Conservation (phyloP, 306 rosid genomes). For the Myrica gale region DNA sequence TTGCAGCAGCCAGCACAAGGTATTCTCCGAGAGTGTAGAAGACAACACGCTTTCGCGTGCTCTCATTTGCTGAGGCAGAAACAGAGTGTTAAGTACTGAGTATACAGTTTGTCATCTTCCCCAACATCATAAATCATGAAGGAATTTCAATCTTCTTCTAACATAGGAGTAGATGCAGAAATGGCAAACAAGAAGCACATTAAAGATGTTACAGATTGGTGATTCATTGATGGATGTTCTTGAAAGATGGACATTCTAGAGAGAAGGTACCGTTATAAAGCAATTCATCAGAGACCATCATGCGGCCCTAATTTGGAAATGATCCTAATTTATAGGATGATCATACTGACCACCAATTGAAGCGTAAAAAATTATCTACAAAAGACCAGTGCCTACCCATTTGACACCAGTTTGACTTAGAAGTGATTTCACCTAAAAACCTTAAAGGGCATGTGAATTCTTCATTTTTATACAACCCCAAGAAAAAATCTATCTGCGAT, state of each 20-base stretch:
- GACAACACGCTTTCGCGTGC: slow-evolving; percentile 82
- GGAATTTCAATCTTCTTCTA: background rate
- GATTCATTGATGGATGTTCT: background rate
- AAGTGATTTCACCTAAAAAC: background rate
- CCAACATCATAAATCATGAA: background rate
- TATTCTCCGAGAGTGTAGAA: slow-evolving; percentile 80
- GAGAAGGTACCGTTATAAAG: background rate
- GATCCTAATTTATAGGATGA: too few species aligned
- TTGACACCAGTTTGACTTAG: background rate
- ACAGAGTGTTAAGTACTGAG: background rate
- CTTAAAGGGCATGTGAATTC: background rate
- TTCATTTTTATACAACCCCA: background rate
- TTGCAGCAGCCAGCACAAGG: slow-evolving; percentile 64
- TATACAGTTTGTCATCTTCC: background rate
- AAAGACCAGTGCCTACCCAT: too few species aligned
- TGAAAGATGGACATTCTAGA: background rate
- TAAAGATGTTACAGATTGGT: background rate
- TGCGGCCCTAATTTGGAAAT: too few species aligned
- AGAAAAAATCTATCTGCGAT: background rate
- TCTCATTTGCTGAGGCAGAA: slow-evolving; percentile 71
- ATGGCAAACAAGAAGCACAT: background rate
- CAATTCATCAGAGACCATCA: too few species aligned
- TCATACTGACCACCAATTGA: too few species aligned
- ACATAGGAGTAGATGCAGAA: background rate
- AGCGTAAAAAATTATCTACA: too few species aligned